phyloP scores from a whole-genome alignment of 192 early-diverging fungal genomes.

The Backusella tuberculispora region DNA sequence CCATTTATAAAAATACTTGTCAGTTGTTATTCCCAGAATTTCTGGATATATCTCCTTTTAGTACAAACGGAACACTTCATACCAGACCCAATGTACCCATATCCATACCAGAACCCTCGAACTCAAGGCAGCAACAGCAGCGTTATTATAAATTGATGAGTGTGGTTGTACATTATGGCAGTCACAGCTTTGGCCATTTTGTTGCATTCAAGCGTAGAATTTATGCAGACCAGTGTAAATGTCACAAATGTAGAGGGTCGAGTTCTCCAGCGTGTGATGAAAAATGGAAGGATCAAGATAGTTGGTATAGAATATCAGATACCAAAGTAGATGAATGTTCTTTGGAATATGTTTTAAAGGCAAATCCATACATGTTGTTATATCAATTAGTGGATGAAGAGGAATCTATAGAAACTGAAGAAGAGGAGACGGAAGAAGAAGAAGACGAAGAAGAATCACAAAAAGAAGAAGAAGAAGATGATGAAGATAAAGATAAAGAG shows the following conservation, averaged over 20 bases:
- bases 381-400: constrained; percentile 53
- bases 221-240: constrained; percentile 37
- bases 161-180: constrained; percentile 73
- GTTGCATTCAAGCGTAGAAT: constrained; percentile 69
- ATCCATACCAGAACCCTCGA: constrained; percentile 43
- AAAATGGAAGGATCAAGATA: constrained; percentile 31
- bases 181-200: constrained; percentile 79
- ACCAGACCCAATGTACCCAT: constrained; percentile 62
- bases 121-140: background rate
- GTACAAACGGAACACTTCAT: constrained; percentile 61
- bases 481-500: background rate
- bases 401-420: background rate
- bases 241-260: constrained; percentile 21
- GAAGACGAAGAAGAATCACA: background rate
- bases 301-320: constrained; percentile 75
- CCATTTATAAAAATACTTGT: constrained; percentile 80
- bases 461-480: background rate
- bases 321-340: constrained; percentile 65
- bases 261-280: constrained; percentile 27
- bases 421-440: background rate
- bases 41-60: constrained; percentile 74
- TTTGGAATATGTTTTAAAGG: constrained; percentile 61
- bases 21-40: constrained; percentile 81
- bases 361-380: constrained; percentile 75
- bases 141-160: constrained; percentile 64